Conservation (phyloP, 139 green algal genomes). For the Edaphochlamys debaryana region DNA sequence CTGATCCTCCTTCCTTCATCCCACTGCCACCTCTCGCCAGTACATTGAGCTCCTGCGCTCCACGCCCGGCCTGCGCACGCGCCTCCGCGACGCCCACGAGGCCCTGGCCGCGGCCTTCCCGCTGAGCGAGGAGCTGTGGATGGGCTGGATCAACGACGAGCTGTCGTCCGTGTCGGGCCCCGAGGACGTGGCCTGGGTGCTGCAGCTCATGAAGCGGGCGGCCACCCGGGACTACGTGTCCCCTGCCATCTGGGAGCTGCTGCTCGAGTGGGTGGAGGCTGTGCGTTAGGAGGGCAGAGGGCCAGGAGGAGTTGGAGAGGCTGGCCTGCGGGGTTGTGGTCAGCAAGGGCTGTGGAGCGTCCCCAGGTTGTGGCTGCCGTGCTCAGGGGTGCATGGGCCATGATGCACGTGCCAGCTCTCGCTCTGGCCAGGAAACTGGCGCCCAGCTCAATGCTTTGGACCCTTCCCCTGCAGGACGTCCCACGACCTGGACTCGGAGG, state of each 20-base stretch:
- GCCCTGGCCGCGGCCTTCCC: conserved; percentile 78
- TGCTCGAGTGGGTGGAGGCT: conserved; percentile 70
- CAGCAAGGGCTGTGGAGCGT: too few relatives aligned
- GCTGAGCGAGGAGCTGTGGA: conserved; percentile 81
- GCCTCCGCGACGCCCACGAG: conserved; percentile 67
- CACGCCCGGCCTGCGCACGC: conserved; percentile 60
- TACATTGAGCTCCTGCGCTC: conserved; percentile 74
- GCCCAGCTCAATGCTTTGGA: too few relatives aligned
- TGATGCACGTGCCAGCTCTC: too few relatives aligned
- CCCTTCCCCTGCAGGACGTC: conserved; percentile 39
- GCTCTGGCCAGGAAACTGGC: too few relatives aligned
- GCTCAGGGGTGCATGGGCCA: too few relatives aligned
- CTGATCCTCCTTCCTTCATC: background rate
- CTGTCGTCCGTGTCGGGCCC: conserved; percentile 10
- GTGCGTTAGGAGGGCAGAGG: too few relatives aligned
- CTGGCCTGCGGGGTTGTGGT: too few relatives aligned
- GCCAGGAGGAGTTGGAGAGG: too few relatives aligned
- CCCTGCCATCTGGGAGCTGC: conserved; percentile 72
- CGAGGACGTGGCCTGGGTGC: conserved; percentile 40
- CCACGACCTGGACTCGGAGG: conserved; percentile 53
- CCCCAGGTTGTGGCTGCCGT: too few relatives aligned
- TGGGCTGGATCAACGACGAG: conserved; percentile 87
- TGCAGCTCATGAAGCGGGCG: conserved; percentile 57
- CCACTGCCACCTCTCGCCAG: conserved; percentile 33
- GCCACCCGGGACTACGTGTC: conserved; percentile 83